Base-by-base conservation (phyloP, 2,329 filamentous ascomycete genomes). In the Trichoderma endophyticum region DNA sequence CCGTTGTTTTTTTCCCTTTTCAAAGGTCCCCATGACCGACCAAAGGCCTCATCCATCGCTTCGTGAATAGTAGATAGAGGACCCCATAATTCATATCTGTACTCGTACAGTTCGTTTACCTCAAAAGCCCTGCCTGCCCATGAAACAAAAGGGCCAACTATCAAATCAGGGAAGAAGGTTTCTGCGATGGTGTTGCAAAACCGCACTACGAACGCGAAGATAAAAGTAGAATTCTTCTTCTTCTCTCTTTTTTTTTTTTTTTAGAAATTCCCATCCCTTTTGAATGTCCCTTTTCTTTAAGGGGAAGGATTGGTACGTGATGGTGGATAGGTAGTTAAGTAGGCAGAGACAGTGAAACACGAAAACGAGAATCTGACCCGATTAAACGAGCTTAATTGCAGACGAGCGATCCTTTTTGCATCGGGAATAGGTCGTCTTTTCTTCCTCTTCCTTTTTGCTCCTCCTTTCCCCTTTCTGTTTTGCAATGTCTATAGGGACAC, bases 31-130 rank as follows among this genome's bases (percentile, higher is more conserved):
- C 39, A 7, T 61, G 56, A 24, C 51, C 34, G 34, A 18, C 51
- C 34, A 48, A 18, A 59, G 51, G 15, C 51, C 34, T 18, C 30
- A 51, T 51, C 60, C 24, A 36, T 64, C 48, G 30, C 11, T 24
- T 21, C 32, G 51, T 64, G 28, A 59, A 39, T 30, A 59, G 11
- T 59, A 59, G 32, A 36, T 64, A 26, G 34, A 71, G 51, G 21
- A 54, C 24, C 48, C 48, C 24, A 8, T 26, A 57, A 26, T 56
- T 34, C 63, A 71, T 60, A 56, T 21, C 26, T 65, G 61, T 59
- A 65, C 69, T 71, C 48, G 32, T 71, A 71, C 69, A 71, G 57
- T 32, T 65, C 12, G 21, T 54, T 54, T 24, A 54, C 21, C 14
- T 32, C 21, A n/a, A 71, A 71, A 24, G 51, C 21, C 61, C 48